These are phyloP conservation scores for Epichloe sibirici DNA, from an alignment of 2,329 filamentous ascomycete species.

Conservation along the genomic window DNA sequence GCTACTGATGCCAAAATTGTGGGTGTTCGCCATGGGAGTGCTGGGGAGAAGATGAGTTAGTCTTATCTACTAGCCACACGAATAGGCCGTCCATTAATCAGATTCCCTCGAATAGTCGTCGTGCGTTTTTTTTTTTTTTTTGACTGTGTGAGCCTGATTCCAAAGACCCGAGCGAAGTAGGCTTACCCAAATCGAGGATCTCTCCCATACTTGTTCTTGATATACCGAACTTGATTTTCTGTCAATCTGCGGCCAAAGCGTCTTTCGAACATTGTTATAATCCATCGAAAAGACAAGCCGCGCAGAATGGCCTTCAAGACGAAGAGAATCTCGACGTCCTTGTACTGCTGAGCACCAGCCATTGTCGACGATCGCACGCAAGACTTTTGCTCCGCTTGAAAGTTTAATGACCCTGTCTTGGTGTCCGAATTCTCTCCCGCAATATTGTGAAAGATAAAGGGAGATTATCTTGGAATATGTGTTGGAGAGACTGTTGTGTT, in stretches of 20 bases:
- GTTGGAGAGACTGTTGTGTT: no score
- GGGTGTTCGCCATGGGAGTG: slow-evolving; percentile 3
- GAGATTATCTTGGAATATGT: no score
- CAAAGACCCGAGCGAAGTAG: background rate
- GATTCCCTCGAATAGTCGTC: no score
- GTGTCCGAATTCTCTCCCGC: no score
- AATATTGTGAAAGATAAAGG: no score
- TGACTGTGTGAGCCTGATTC: background rate
- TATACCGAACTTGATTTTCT: slow-evolving; percentile 25
- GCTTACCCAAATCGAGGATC: slow-evolving; percentile 27
- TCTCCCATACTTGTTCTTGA: slow-evolving; percentile 28
- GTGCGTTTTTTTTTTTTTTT: background rate
- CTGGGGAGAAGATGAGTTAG: background rate
- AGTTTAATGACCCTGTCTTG: no score
- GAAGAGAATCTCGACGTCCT: slow-evolving; percentile 22
- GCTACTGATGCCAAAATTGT: slow-evolving; percentile 1
- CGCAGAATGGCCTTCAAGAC: slow-evolving; percentile 19
- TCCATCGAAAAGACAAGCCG: slow-evolving; percentile 14
- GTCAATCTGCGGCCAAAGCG: slow-evolving; percentile 19
- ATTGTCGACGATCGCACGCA: slow-evolving; percentile 10
- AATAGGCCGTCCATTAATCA: no score
- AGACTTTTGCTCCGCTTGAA: no score
- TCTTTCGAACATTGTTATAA: slow-evolving; percentile 16
- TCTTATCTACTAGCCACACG: background rate
- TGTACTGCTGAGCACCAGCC: slow-evolving; percentile 24